Evolutionary conservation across 2,329 filamentous ascomycete species (phyloP).

Genomic region (Fusarium devonianum): DNA sequence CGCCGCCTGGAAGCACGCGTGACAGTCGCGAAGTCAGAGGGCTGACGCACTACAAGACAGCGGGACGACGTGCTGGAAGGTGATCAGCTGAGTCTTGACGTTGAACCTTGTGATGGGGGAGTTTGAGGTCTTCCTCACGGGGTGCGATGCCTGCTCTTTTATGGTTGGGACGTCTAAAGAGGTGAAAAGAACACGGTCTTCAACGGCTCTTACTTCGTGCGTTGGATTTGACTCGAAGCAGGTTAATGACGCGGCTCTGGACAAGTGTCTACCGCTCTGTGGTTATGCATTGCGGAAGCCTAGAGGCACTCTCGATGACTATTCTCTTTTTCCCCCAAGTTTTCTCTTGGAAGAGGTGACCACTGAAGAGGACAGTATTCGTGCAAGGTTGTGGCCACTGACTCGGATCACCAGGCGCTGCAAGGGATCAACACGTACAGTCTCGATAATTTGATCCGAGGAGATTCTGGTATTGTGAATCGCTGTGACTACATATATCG

Average conservation of each 20-base stretch:
- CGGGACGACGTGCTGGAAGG: background rate
- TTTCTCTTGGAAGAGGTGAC: background rate
- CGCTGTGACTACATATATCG: no score
- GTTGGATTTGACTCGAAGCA: background rate
- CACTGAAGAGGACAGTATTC: background rate
- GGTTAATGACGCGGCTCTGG: conserved; percentile 4
- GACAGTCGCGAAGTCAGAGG: conserved; percentile 17
- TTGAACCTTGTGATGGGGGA: conserved; percentile 15
- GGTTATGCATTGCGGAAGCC: background rate
- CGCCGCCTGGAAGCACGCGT: conserved; percentile 6
- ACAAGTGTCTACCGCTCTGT: background rate
- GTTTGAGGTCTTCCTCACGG: conserved; percentile 6
- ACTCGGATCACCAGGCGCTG: no score
- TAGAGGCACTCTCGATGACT: background rate
- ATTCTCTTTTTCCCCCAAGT: background rate
- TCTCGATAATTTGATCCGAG: no score
- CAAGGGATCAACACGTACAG: no score
- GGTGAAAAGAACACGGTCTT: conserved; percentile 17
- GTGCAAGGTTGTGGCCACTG: no score
- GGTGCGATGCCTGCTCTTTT: conserved; percentile 5
- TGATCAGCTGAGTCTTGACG: conserved; percentile 27
- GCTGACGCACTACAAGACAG: conserved; percentile 7
- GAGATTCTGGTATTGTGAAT: no score
- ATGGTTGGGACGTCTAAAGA: background rate
- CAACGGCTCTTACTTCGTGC: background rate